These are phyloP conservation scores for Geranium rotundifolium DNA, from an alignment of 345 rosid species.

Conservation along the genomic window DNA sequence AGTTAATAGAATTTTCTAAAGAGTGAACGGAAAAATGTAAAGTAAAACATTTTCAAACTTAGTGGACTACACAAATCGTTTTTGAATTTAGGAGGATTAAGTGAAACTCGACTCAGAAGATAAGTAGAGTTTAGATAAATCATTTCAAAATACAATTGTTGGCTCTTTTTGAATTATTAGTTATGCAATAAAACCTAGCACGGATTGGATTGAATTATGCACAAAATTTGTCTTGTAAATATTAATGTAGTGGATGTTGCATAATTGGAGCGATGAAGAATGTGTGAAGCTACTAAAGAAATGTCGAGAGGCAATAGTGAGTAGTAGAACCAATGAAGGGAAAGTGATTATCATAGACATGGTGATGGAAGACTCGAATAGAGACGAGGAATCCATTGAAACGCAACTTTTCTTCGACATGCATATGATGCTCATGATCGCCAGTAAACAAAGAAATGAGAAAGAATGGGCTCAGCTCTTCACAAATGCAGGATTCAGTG, in stretches of 20 bases:
- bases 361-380: not conserved
- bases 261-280: constrained; percentile 8
- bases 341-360: constrained; percentile 5
- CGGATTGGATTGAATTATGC: no score
- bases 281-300: constrained; percentile 7
- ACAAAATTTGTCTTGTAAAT: no score
- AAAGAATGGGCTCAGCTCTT: constrained; percentile 22
- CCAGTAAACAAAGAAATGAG: constrained; percentile 10
- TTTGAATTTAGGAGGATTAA: no score
- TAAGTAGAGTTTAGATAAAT: no score
- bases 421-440: constrained; percentile 11
- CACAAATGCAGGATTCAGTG: constrained; percentile 13
- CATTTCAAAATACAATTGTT: no score
- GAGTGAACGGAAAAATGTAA: no score
- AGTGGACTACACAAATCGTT: no score
- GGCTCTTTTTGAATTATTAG: no score
- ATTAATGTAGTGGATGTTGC: constrained; percentile 1
- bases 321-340: not conserved
- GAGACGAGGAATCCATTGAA: not conserved
- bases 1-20: no score
- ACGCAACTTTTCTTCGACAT: constrained; percentile 17
- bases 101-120: no score
- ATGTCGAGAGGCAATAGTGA: constrained; percentile 9
- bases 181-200: no score
- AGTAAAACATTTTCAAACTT: no score